Evolutionary conservation across 495 filamentous ascomycete genomes (phyloP).

Genomic region (Xeromyces bisporus): DNA sequence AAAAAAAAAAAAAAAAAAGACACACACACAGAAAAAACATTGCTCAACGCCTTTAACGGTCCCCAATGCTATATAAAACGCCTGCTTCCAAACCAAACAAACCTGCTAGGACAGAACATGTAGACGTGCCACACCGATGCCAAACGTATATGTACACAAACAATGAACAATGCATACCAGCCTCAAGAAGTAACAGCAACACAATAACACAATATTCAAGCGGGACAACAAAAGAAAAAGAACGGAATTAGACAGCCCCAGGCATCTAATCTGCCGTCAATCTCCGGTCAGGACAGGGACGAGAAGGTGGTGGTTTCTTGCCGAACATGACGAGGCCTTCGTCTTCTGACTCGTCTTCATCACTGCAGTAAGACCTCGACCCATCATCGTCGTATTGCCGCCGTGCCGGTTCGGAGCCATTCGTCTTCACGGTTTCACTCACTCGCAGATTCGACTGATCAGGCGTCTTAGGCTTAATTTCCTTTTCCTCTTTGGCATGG

Average conservation of each 20-base stretch:
- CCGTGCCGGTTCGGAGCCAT: slow-evolving; percentile 9
- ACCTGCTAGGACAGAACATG: background rate
- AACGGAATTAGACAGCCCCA: no score
- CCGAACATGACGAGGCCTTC: slow-evolving; percentile 31
- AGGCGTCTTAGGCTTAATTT: no score
- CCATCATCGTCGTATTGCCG: slow-evolving; percentile 23
- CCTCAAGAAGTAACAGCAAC: background rate
- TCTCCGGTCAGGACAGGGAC: no score
- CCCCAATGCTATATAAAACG: background rate
- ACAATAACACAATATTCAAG: background rate
- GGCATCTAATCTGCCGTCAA: no score
- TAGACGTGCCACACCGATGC: slow-evolving; percentile 2
- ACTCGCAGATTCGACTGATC: slow-evolving; percentile 30
- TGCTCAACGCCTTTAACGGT: background rate
- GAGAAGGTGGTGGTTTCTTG: slow-evolving; percentile 12
- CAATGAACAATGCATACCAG: slow-evolving; percentile 7
- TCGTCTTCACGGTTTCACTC: slow-evolving; percentile 24
- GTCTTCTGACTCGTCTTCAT: slow-evolving; percentile 35
- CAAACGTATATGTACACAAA: slow-evolving; percentile 15
- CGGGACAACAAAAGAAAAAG: no score
- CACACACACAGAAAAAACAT: slow-evolving; percentile 3
- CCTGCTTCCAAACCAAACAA: background rate
- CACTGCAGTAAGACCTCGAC: slow-evolving; percentile 27
- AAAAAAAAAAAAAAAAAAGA: slow-evolving; percentile 3
- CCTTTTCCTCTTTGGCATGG: slow-evolving; percentile 8